These are phyloP conservation scores for Candida tetrigidarum DNA, from an alignment of 1,139 yeast species.

Conservation along the genomic window DNA sequence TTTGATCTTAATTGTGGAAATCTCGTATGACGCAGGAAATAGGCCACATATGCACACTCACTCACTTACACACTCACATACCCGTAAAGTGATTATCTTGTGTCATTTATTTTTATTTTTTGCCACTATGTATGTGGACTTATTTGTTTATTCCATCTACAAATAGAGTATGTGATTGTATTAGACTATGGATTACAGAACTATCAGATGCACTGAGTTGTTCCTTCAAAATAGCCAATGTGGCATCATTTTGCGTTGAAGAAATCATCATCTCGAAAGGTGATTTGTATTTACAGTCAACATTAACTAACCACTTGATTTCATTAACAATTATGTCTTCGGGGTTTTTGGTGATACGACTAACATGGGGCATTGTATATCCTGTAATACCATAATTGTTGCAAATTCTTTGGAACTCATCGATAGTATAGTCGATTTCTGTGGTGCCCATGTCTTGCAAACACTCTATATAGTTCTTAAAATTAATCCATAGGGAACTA, in stretches of 20 bases:
- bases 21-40: not conserved
- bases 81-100: not conserved
- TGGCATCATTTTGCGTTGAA: not conserved
- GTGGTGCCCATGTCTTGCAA: not conserved
- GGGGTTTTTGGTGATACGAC: not conserved
- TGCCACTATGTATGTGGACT: not conserved
- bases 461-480: slow-evolving; percentile 14
- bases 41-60: not conserved
- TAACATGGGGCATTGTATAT: not conserved
- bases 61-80: not conserved
- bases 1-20: not conserved
- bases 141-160: not conserved
- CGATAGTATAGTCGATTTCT: slow-evolving; percentile 2
- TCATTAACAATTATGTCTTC: slow-evolving; percentile 13
- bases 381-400: not conserved
- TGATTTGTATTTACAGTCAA: slow-evolving; percentile 16
- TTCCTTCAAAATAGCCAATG: not conserved
- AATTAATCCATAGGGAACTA: slow-evolving; percentile 37
- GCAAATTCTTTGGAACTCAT: slow-evolving; percentile 12
- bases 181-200: not conserved
- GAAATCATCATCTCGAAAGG: slow-evolving; percentile 16
- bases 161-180: not conserved
- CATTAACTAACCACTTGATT: slow-evolving; percentile 19
- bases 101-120: not conserved
- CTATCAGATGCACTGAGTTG: not conserved